Conservation (phyloP, 768 basidiomycete genomes). For the Tylopilus plumbeoviolaceoides region DNA sequence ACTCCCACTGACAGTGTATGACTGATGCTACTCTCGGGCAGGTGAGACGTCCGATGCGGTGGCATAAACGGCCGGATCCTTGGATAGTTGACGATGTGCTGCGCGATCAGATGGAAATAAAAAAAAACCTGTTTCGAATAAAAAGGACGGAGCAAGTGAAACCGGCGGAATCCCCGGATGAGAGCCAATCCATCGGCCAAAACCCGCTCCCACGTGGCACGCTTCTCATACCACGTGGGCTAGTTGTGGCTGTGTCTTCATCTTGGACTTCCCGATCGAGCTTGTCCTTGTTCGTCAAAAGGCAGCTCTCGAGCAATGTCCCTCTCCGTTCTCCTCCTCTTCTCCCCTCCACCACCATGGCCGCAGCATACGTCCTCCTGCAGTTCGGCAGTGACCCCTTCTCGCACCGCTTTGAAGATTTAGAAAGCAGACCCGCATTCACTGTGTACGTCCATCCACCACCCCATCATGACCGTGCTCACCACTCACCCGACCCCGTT, state of each 20-base stretch:
- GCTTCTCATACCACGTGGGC: constrained; percentile 29
- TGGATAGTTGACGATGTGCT: not conserved
- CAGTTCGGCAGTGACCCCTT: constrained; percentile 67
- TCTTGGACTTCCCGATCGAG: constrained; percentile 38
- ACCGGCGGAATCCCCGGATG: constrained; percentile 9
- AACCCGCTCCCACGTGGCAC: constrained; percentile 34
- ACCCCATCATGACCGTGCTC: constrained; percentile 1
- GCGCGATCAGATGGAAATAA: not conserved
- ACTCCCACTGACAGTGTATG: constrained; percentile 35
- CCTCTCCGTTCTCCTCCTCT: constrained; percentile 12
- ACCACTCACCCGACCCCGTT: not conserved
- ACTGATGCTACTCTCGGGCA: constrained; percentile 20
- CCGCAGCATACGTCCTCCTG: constrained; percentile 45
- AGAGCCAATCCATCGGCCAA: constrained; percentile 10
- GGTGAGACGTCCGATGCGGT: not conserved
- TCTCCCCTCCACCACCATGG: constrained; percentile 29
- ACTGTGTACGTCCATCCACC: constrained; percentile 48
- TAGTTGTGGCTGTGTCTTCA: constrained; percentile 28
- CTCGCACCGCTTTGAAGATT: constrained; percentile 57
- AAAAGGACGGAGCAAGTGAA: constrained; percentile 7
- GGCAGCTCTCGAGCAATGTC: constrained; percentile 15
- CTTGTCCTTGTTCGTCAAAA: constrained; percentile 38
- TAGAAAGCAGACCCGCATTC: constrained; percentile 61
- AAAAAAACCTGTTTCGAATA: not conserved
- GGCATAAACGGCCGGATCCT: not conserved